phyloP scores from a whole-genome alignment of 2,329 filamentous ascomycete genomes.

The Colletotrichum tofieldiae region DNA sequence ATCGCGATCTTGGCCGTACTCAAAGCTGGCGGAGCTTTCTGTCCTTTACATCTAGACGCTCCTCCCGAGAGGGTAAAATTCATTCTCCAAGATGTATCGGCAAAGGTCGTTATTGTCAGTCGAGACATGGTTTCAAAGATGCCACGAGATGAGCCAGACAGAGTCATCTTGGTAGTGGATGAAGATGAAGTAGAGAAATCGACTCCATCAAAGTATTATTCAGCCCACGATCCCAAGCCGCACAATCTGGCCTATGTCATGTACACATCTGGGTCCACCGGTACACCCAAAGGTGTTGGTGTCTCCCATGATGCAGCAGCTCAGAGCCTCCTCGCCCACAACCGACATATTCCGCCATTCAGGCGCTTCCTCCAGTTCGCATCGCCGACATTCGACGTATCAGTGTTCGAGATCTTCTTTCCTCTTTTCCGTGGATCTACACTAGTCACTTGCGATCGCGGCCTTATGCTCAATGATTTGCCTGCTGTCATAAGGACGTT shows the following conservation, averaged over 20 bases:
- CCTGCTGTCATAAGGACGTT: slow-evolving; percentile 75
- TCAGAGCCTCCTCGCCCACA: slow-evolving; percentile 87
- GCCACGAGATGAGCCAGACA: slow-evolving; percentile 49
- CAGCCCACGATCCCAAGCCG: slow-evolving; percentile 7
- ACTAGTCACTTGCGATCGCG: slow-evolving; percentile 79
- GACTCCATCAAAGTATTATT: neutral
- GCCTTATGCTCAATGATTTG: slow-evolving; percentile 82
- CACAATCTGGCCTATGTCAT: slow-evolving; percentile 85
- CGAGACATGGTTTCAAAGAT: slow-evolving; percentile 60
- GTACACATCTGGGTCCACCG: slow-evolving; percentile 94
- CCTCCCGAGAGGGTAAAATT: slow-evolving; percentile 85
- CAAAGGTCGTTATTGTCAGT: slow-evolving; percentile 78
- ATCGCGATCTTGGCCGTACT: slow-evolving; percentile 83
- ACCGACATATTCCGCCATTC: slow-evolving; percentile 83
- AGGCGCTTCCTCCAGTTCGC: slow-evolving; percentile 91
- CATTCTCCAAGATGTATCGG: slow-evolving; percentile 83
- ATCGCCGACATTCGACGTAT: slow-evolving; percentile 93
- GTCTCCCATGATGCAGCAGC: slow-evolving; percentile 86
- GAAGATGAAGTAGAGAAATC: slow-evolving; percentile 34
- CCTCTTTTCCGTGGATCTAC: slow-evolving; percentile 82
- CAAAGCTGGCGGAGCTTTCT: slow-evolving; percentile 88
- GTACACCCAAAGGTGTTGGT: slow-evolving; percentile 88
- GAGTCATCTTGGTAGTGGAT: slow-evolving; percentile 57
- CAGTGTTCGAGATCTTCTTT: slow-evolving; percentile 96
- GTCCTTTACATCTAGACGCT: slow-evolving; percentile 84